phyloP scores from a whole-genome alignment of 2,329 filamentous ascomycete genomes.

The Cordyceps javanica region DNA sequence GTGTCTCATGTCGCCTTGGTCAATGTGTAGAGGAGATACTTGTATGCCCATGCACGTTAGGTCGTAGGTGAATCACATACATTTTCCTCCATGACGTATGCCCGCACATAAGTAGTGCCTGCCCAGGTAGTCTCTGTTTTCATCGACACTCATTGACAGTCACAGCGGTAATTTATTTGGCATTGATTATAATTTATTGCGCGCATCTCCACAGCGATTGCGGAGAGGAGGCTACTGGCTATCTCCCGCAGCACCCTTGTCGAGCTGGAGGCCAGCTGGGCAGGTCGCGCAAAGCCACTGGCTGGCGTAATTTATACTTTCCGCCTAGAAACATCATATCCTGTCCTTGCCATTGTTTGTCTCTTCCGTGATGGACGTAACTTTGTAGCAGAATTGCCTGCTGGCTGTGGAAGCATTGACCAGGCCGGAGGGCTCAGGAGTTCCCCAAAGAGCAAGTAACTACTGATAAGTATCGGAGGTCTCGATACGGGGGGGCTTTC shows the following conservation, averaged over 20 bases:
- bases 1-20: no score
- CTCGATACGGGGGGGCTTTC: conserved; percentile 8
- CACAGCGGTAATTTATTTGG: background rate
- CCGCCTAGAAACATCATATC: background rate
- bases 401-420: background rate
- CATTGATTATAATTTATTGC: background rate
- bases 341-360: background rate
- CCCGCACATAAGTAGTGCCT: background rate
- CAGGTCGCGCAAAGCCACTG: background rate
- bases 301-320: conserved; percentile 2
- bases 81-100: no score
- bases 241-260: conserved; percentile 5
- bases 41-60: no score
- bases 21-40: no score
- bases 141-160: no score
- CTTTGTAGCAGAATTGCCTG: no score
- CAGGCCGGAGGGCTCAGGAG: background rate
- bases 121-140: no score
- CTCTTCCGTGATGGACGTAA: background rate
- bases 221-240: conserved; percentile 4
- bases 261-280: conserved; percentile 10
- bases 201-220: conserved; percentile 6
- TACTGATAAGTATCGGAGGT: background rate
- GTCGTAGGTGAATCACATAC: no score
- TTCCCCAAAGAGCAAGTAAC: conserved; percentile 3